Base-by-base conservation (phyloP, 2,329 filamentous ascomycete species). In the Ramichloridium luteum region DNA sequence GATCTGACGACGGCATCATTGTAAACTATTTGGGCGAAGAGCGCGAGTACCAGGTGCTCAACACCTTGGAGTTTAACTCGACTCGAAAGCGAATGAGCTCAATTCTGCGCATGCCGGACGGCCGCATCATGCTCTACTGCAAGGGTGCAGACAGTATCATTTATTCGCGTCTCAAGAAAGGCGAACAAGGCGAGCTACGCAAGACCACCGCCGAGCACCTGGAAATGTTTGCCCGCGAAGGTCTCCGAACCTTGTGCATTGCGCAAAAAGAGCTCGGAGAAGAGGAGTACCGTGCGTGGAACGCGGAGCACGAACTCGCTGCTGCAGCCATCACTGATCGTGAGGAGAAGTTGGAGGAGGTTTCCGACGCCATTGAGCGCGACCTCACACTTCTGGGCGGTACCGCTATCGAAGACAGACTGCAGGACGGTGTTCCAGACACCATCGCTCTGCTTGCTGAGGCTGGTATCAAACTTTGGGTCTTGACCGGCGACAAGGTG, bases 91-190 rank as follows among this genome's bases (percentile, higher is more conserved):
- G 90, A 44, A 98, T 98, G 90, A 96, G 86, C 58, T 83, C 86
- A 2, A 94, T 98, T 45, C 77, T 98, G 30, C 74, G 81, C 36
- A 93, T 96, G 85, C 88, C 90, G 0, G 75, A 96, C 55, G 80
- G 81, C 25, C 77, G 70, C 36, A 94, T 98, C 39, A 68, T 90
- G 33, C 68, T 98, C 1, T 93, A 92, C 59, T 98, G 90, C 67
- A 98, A 98, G 61, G 90, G 90, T 42, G 90, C 90, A 18, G 90
- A 98, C 55, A 94, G 84, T 49, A 80, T 96, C 48, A 96, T 98
- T 43, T 98, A 96, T 56, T 86, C 85, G 5, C 80, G 90, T 4
- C 66, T 98, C 38, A 82, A 77, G 58, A 74, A 72, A 41, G 85
- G 86, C 29, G 77, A 93, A 56, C 90, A 98, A 59, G 68, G 74